Evolutionary conservation across 1,139 yeast genomes (phyloP), one percentile per base, ranked within the genome.

Genomic region (Lodderomyces parapsilosis): DNA sequence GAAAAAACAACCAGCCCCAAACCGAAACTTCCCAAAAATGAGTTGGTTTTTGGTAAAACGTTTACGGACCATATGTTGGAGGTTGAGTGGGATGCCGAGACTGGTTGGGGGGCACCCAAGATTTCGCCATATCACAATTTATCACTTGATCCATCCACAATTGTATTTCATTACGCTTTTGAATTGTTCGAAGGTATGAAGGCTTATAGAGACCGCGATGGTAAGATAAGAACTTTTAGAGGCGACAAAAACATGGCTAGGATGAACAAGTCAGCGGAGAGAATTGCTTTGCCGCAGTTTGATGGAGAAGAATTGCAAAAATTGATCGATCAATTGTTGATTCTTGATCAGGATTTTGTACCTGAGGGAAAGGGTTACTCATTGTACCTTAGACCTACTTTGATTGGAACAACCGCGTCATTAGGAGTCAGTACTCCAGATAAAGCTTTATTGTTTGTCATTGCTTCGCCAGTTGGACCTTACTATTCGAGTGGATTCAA

Each of bases 141-240:
- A 46, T 58, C 71, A 15, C 66, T 93, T 43, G 96, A 90, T 57
- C 99, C 99, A 23, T 82, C 97, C 9, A 69, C 94, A 8, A 79
- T 85, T 59, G 98, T 91, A 27, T 82, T 93, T 68, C 99, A 93
- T 69, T 93, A 93, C 59, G 93, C 96, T 1, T 93, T 93, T 60
- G 96, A 90, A 65, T 78, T 93, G 53, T 93, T 93, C 56, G 99
- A 93, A 73, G 99, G 99, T 51, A 77, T 93, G 77, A 93, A 93
- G 74, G 98, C 98, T 6, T 93, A 90, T 76, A 77, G 80, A 53
- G 91, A 85, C 50, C 55, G 66, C 14, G 71, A 85, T 33, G 85
- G 80, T 51, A 65, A 84, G 48, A 74, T 89, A 54, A 79, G 96
- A 55, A 72, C 91, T 59, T 93, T 93, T 76, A 81, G 99, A 64